Conservation (phyloP, 257 asterid genomes). For the Misopates orontium region DNA sequence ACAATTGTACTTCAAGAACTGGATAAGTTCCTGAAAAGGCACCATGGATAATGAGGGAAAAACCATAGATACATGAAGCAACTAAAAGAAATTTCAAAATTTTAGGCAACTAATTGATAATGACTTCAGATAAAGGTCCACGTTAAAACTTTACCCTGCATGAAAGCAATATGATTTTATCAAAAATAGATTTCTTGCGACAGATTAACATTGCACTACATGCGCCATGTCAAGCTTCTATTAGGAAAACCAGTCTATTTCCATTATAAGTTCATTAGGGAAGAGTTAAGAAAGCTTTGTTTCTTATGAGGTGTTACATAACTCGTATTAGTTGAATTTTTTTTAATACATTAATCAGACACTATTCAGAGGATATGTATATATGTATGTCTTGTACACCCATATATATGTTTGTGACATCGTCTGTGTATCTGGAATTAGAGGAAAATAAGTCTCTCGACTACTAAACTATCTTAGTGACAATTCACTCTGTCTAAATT, state of each 20-base stretch:
- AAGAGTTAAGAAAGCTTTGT: neutral
- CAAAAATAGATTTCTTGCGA: slow-evolving; percentile 15
- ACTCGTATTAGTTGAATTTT: neutral
- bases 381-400: too few relatives aligned
- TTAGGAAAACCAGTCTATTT: neutral
- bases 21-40: slow-evolving; percentile 72
- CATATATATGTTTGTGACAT: too few relatives aligned
- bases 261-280: neutral
- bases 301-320: neutral
- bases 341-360: too few relatives aligned
- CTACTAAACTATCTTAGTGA: too few relatives aligned
- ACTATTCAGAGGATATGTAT: too few relatives aligned
- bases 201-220: neutral
- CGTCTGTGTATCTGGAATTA: too few relatives aligned
- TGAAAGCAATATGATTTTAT: neutral
- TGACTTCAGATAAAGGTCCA: slow-evolving; percentile 6
- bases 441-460: too few relatives aligned
- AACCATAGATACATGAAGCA: neutral
- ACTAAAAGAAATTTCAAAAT: too few relatives aligned
- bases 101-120: neutral
- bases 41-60: neutral
- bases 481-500: too few relatives aligned
- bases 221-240: slow-evolving; percentile 14
- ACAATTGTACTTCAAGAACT: slow-evolving; percentile 76
- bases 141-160: neutral